Base-by-base conservation (phyloP, 2,329 filamentous ascomycete genomes). In the Magnaporthales sp. region DNA sequence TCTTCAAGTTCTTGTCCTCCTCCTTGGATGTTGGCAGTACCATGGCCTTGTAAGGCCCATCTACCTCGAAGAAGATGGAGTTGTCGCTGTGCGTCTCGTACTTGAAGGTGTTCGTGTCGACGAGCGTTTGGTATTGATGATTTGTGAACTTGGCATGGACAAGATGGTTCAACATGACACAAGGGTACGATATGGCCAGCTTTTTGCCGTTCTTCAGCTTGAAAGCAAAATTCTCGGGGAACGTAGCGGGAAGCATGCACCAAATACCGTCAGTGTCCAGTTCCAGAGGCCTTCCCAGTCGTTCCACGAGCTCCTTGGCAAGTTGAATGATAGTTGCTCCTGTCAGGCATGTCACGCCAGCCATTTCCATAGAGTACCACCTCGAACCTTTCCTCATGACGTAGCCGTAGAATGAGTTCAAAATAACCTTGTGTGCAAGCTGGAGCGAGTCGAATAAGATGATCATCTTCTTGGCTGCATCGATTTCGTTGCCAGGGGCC, bases 331-430 rank as follows among this genome's bases (percentile, higher is more conserved):
- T 99, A 58, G 89, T 91, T 32, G 95, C 95, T 69, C 95, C 95
- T 1, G 95, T 99, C 76, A 99, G 81, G 80, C 95, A 99, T 58
- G 95, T 99, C 4, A 99, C 95, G 72, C 95, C 95, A 19, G 96
- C 95, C 95, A 99, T 99, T 76, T 99, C 95, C 86, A 99, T 89
- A 22, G 95, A 99, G 76, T 99, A 99, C 95, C 95, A 99, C 66
- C 95, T 88, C 51, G 95, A 99, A 38, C 95, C 95, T 76, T 99
- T 99, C 80, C 95, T 86, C 95, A 99, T 99, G 76, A 98, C 95
- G 75, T 99, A 99, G 70, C 95, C 95, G 72, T 99, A 99, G 81
- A 99, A 99, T 67, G 93, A 97, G 81, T 99, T 99, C 66, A 99
- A 77, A 83, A 99, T 99, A 80, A 99, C 95, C 77, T 99, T 99